These are phyloP conservation scores for Nicotiana obtusifolia DNA, from an alignment of 257 asterid species.

Conservation along the genomic window DNA sequence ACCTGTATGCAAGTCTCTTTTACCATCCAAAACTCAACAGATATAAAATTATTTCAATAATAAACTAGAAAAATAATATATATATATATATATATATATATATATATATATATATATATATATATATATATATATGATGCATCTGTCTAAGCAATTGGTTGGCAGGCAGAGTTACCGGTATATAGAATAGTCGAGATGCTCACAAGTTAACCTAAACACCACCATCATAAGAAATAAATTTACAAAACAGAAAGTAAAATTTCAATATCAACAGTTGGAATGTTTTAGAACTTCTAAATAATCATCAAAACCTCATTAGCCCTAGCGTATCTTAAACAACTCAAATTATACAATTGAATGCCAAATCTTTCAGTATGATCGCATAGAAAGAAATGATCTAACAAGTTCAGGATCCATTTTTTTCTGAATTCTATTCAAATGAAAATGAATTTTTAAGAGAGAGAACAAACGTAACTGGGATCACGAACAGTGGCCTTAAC, in stretches of 20 bases:
- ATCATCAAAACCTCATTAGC: background rate
- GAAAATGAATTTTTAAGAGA: background rate
- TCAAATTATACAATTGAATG: background rate
- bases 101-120: too few relatives aligned
- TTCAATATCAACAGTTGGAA: background rate
- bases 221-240: too few relatives aligned
- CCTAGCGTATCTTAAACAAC: background rate
- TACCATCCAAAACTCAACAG: background rate
- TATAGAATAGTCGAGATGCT: too few relatives aligned
- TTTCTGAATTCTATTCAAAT: background rate
- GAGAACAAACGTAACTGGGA: conserved; percentile 17
- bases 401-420: background rate
- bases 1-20: background rate
- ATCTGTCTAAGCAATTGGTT: too few relatives aligned
- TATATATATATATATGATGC: too few relatives aligned
- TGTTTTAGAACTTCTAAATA: background rate
- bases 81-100: too few relatives aligned
- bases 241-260: background rate
- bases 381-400: background rate
- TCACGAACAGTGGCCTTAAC: conserved; percentile 59
- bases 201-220: too few relatives aligned
- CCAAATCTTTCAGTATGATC: background rate
- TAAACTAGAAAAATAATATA: background rate
- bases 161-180: too few relatives aligned
- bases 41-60: background rate